A percentile compares a stretch with the other conserved stretches of the same genome.
phyloP scores from a whole-genome alignment of 148 eudicot species.

The Heliamphora exappendiculata region DNA sequence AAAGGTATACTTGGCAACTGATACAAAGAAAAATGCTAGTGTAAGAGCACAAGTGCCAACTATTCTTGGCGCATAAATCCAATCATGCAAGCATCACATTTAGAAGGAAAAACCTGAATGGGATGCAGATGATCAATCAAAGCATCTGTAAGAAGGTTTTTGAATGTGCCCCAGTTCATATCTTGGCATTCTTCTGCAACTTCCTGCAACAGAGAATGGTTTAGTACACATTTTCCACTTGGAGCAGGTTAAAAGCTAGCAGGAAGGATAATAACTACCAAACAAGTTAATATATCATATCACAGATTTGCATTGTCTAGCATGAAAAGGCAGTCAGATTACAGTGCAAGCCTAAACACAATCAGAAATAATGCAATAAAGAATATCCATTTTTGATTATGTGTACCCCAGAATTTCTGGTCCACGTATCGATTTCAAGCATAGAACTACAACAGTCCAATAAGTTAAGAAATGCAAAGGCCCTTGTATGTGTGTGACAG shows the following conservation, averaged over 20 bases:
- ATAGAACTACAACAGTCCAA: not conserved
- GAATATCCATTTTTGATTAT: not conserved
- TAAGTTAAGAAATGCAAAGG: not conserved
- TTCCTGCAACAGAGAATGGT: constrained; percentile 43
- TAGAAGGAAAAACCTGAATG: constrained; percentile 30
- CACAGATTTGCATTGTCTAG: not conserved
- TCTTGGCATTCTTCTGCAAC: constrained; percentile 77
- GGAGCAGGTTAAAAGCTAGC: not conserved
- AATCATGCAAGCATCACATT: not conserved
- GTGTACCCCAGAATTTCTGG: not conserved
- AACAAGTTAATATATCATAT: not conserved
- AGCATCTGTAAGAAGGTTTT: constrained; percentile 71
- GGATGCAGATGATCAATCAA: constrained; percentile 79
- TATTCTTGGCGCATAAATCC: not conserved
- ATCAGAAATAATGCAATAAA: not conserved
- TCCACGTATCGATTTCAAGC: not conserved
- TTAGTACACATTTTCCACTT: not conserved
- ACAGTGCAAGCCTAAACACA: not conserved
- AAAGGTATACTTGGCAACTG: not conserved
- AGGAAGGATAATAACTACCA: not conserved
- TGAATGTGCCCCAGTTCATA: constrained; percentile 95
- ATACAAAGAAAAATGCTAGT: not conserved
- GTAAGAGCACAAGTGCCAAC: not conserved
- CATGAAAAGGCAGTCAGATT: not conserved
- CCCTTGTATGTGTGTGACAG: not conserved